Conservation (phyloP, 306 rosid genomes). For the Inga oerstediana region DNA sequence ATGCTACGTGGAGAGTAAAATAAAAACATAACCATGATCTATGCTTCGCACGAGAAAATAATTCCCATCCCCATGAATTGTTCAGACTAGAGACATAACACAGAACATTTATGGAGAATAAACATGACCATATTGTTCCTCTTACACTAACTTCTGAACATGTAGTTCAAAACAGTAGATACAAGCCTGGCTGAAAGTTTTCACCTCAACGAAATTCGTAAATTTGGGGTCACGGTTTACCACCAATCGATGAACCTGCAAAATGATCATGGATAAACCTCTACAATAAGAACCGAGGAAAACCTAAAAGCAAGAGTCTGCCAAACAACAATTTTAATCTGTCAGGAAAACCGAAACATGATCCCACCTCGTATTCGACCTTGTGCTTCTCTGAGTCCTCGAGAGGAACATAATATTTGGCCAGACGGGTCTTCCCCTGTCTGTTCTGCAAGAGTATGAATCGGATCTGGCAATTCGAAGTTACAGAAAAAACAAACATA, state of each 20-base stretch:
- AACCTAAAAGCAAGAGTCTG: neutral
- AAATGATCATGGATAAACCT: conserved; percentile 7
- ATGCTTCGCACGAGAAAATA: neutral
- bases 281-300: neutral
- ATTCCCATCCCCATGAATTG: neutral
- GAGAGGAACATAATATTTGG: conserved; percentile 76
- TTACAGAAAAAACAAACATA: neutral
- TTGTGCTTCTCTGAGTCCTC: conserved; percentile 90
- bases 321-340: neutral
- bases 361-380: conserved; percentile 94
- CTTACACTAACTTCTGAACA: neutral
- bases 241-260: conserved; percentile 94
- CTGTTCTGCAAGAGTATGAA: conserved; percentile 93
- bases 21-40: neutral
- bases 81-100: neutral
- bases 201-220: conserved; percentile 95
- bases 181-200: neutral
- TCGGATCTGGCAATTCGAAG: conserved; percentile 78
- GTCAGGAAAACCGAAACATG: conserved; percentile 1
- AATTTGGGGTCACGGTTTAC: conserved; percentile 94
- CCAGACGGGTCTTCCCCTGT: conserved; percentile 76
- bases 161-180: neutral
- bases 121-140: neutral
- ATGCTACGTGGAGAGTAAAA: neutral
- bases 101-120: neutral